Conservation (phyloP, 2,329 filamentous ascomycete species). For the Fusarium hainanense region DNA sequence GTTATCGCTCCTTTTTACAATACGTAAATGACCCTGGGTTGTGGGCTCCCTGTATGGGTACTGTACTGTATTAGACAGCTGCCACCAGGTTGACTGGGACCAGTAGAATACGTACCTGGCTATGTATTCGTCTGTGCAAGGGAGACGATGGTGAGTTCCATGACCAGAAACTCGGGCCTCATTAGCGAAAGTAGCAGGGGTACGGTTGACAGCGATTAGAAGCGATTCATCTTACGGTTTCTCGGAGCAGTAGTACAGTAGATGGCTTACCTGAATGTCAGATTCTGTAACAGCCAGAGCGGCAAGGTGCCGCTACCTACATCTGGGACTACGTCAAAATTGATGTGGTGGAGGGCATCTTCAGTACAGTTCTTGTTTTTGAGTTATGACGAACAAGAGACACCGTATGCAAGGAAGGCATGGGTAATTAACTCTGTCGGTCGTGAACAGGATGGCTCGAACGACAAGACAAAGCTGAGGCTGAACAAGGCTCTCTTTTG, state of each 20-base stretch:
- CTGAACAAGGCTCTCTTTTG: conserved; percentile 30
- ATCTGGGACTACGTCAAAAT: conserved; percentile 12
- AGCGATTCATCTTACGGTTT: conserved; percentile 20
- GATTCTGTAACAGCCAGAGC: conserved; percentile 28
- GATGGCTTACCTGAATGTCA: conserved; percentile 11
- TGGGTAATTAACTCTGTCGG: neutral
- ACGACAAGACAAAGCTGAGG: conserved; percentile 13
- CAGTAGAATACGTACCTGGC: conserved; percentile 3
- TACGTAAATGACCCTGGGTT: conserved; percentile 15
- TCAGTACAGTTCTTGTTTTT: neutral
- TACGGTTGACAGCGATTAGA: conserved; percentile 30
- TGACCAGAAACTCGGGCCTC: conserved; percentile 45
- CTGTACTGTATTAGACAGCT: conserved; percentile 37
- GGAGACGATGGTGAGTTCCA: conserved; percentile 36
- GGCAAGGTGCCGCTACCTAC: conserved; percentile 20
- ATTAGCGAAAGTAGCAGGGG: conserved; percentile 43
- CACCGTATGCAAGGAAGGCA: conserved; percentile 2
- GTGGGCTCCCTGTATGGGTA: conserved; percentile 28
- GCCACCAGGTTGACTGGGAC: conserved; percentile 34
- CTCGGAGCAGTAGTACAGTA: neutral
- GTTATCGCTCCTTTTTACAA: conserved; percentile 2
- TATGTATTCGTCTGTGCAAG: conserved; percentile 32
- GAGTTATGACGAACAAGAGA: neutral
- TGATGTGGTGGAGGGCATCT: neutral
- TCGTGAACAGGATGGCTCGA: conserved; percentile 21